Evolutionary conservation across 495 filamentous ascomycete genomes (phyloP), one percentile per base, ranked within the genome.

Genomic region (Penicillium argentinense): DNA sequence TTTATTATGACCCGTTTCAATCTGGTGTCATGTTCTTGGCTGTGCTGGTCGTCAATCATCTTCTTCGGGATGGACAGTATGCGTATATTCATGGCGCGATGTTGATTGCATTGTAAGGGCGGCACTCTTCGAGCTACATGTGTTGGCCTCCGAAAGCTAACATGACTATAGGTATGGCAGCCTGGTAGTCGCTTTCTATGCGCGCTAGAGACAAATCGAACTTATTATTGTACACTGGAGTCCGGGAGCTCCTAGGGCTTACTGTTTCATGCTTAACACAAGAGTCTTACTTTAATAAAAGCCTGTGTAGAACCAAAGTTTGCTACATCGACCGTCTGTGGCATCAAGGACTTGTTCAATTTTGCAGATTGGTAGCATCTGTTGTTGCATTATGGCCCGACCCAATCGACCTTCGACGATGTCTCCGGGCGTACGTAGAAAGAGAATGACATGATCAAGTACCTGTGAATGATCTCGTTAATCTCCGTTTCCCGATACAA

Each of bases 41-140:
- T 2, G 49, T 62, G 4, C 41, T 70, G 16, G 54, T 70, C 7
- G 64, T 68, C 3, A 69, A 50, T 18, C 53, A 53, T 51, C 22
- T 66, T 28, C 47, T 89, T 12, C 60, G 85, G 43, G 84, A 88
- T 53, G 86, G 86, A 5, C 63, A 84, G 17, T 84, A 77, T 41
- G 89, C 89, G 62, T 90, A 88, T 22, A 54, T 61, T 8, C 54
- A 61, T 41, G 57, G 57, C 3, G 54, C 30, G 0, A 57, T 61
- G 54, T 38, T 57, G 14, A 28, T 58, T 23, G 41, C 52, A 23
- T 24, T 60, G 57, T 59, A 33, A 49, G 56, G 39, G 1, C 7
- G 18, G 4, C 9, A 32, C 7, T 28, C 26, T 17, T 3, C 9
- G 4, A 3, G 5, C 6, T 1, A 22, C 1, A 2, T 22, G 1